These are phyloP conservation scores for Symbiotaphrina buchneri DNA, from an alignment of 495 filamentous ascomycete species.

Conservation along the genomic window DNA sequence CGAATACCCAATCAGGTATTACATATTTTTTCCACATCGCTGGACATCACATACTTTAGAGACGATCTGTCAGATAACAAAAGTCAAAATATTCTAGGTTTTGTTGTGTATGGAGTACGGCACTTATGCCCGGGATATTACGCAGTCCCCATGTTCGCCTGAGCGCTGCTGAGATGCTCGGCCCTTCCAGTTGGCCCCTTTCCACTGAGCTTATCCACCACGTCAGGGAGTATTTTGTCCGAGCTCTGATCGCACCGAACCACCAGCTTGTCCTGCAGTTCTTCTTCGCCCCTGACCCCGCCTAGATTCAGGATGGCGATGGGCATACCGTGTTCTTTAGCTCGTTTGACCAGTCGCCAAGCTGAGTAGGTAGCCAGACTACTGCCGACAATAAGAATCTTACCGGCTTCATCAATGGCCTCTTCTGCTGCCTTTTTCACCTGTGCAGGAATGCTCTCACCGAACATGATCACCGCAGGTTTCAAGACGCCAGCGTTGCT, in stretches of 20 bases:
- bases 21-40: too few species aligned
- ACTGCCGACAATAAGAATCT: slow-evolving; percentile 62
- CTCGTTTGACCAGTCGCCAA: slow-evolving; percentile 69
- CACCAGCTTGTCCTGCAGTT: too few species aligned
- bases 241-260: slow-evolving; percentile 27
- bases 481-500: slow-evolving; percentile 71
- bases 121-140: too few species aligned
- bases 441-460: slow-evolving; percentile 48
- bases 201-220: slow-evolving; percentile 20
- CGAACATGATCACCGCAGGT: slow-evolving; percentile 87
- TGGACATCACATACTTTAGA: too few species aligned
- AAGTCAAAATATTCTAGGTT: too few species aligned
- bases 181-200: slow-evolving; percentile 4
- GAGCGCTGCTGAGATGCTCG: too few species aligned
- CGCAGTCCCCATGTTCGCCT: too few species aligned
- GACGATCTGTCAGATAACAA: too few species aligned
- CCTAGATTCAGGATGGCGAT: slow-evolving; percentile 71
- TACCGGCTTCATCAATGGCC: slow-evolving; percentile 50
- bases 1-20: too few species aligned
- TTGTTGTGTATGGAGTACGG: too few species aligned
- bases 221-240: slow-evolving; percentile 26
- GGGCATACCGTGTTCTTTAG: slow-evolving; percentile 60
- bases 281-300: slow-evolving; percentile 57
- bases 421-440: slow-evolving; percentile 61
- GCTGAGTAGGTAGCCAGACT: slow-evolving; percentile 89